Percentiles rank a stretch among this genome's conserved stretches.
These are phyloP conservation scores for Monilinia polystroma DNA, from an alignment of 2,329 filamentous ascomycete genomes.

Conservation along the genomic window DNA sequence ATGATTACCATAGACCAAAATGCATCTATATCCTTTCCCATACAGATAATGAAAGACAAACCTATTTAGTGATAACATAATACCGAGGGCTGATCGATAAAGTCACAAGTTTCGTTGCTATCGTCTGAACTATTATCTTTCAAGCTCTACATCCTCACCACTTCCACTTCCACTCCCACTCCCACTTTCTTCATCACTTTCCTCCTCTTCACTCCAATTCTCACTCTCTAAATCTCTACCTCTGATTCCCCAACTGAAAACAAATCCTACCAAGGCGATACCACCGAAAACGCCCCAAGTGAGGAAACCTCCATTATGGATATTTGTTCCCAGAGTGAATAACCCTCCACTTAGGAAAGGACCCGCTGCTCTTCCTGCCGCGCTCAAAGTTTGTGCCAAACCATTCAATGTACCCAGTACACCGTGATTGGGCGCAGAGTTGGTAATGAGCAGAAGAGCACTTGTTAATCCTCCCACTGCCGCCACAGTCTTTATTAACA, in stretches of 20 bases:
- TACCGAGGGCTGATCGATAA: neutral
- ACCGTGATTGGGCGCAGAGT: constrained; percentile 81
- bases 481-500: constrained; percentile 87
- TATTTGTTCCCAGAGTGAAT: constrained; percentile 73
- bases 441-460: constrained; percentile 92
- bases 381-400: constrained; percentile 88
- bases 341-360: constrained; percentile 85
- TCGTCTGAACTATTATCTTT: neutral
- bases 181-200: constrained; percentile 33
- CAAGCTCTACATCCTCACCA: neutral
- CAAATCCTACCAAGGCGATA: constrained; percentile 75
- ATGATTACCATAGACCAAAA: constrained; percentile 2
- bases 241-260: constrained; percentile 75
- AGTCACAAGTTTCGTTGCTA: neutral
- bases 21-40: neutral
- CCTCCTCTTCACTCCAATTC: constrained; percentile 30
- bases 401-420: constrained; percentile 90
- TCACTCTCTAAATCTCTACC: constrained; percentile 61
- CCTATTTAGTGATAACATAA: neutral
- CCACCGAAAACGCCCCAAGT: constrained; percentile 87
- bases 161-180: constrained; percentile 20
- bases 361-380: constrained; percentile 82
- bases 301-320: constrained; percentile 78
- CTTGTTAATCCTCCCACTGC: constrained; percentile 89
- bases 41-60: neutral